Evolutionary conservation across 2,329 filamentous ascomycete species (phyloP).

Genomic region (Colletotrichum tofieldiae): DNA sequence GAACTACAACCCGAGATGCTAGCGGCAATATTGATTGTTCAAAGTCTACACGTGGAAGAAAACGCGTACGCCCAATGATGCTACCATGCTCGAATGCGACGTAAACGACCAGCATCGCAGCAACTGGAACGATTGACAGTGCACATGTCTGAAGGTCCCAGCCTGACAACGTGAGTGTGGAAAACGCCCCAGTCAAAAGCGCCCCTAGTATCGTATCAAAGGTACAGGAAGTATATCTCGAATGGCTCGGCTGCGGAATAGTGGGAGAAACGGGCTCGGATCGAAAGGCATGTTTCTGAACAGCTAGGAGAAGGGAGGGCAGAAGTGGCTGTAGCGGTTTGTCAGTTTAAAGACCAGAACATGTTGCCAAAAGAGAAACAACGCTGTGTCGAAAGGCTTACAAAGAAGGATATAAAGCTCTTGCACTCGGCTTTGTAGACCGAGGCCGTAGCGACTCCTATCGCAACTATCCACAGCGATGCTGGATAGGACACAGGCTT

Average conservation of each 20-base stretch:
- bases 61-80: background rate
- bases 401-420: background rate
- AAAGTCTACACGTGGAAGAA: background rate
- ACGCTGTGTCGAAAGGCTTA: background rate
- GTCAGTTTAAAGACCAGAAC: background rate
- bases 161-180: background rate
- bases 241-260: background rate
- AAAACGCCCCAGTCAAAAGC: background rate
- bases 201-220: conserved; percentile 1
- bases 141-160: conserved; percentile 11
- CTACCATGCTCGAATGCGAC: background rate
- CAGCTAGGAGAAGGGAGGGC: background rate
- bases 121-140: background rate
- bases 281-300: background rate
- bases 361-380: background rate
- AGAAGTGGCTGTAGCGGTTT: background rate
- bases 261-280: background rate
- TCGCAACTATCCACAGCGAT: background rate
- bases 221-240: background rate
- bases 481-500: background rate
- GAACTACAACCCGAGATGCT: background rate
- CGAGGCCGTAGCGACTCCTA: background rate
- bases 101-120: conserved; percentile 1
- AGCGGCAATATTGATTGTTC: background rate
- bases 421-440: conserved; percentile 4